Evolutionary conservation across 306 rosid species (phyloP).

Genomic region (Fagus crenata): DNA sequence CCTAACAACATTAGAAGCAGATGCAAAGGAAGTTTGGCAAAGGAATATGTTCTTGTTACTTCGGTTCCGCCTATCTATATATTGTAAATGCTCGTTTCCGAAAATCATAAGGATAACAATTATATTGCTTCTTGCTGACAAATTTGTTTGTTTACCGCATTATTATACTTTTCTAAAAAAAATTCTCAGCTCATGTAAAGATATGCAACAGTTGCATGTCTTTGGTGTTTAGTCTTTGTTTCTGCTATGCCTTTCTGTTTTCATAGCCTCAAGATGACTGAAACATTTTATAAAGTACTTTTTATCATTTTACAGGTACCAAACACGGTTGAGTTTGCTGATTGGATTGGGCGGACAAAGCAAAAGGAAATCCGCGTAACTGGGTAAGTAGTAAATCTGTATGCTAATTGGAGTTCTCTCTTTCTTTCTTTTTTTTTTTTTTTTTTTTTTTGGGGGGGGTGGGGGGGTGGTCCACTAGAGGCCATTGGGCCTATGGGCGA

Average conservation of each 20-base stretch:
- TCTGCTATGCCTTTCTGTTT: constrained; percentile 20
- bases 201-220: constrained; percentile 19
- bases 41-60: not conserved
- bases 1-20: not conserved
- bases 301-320: constrained; percentile 65
- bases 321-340: constrained; percentile 91
- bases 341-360: constrained; percentile 96
- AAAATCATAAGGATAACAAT: not conserved
- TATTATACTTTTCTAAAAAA: not conserved
- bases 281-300: not conserved
- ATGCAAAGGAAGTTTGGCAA: not conserved
- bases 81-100: not conserved
- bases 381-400: constrained; percentile 58
- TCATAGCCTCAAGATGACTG: constrained; percentile 24
- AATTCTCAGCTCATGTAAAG: constrained; percentile 11
- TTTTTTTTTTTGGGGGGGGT: too few relatives aligned
- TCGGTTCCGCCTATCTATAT: not conserved
- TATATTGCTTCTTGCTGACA: not conserved
- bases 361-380: constrained; percentile 88
- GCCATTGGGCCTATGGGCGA: too few relatives aligned
- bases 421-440: too few relatives aligned
- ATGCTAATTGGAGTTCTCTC: not conserved
- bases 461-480: too few relatives aligned
- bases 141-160: constrained; percentile 5
- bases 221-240: constrained; percentile 7